phyloP scores from a whole-genome alignment of 129 eudicot genomes.

The Flaveria sonorensis region DNA sequence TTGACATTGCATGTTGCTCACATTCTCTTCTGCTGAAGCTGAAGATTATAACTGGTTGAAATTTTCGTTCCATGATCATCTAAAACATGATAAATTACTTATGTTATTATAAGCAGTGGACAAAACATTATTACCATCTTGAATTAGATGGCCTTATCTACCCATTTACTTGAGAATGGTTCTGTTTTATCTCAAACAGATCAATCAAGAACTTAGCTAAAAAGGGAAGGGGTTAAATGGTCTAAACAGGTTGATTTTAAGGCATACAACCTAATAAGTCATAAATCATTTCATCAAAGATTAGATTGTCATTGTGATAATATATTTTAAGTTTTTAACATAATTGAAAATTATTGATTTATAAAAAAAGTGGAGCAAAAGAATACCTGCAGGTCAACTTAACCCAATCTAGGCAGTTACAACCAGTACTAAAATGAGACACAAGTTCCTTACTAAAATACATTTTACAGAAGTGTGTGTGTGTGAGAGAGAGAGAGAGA shows the following conservation, averaged over 20 bases:
- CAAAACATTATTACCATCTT: neutral
- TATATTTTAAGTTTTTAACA: neutral
- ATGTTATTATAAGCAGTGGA: neutral
- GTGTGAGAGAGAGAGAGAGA: no score
- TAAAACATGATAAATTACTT: slow-evolving; percentile 32
- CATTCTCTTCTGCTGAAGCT: slow-evolving; percentile 99
- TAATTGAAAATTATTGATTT: neutral
- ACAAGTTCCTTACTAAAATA: no score
- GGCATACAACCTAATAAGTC: neutral
- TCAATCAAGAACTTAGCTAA: neutral
- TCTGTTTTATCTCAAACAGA: neutral
- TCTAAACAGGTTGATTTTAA: neutral
- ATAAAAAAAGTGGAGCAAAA: neutral
- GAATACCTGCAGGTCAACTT: neutral
- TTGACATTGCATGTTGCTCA: slow-evolving; percentile 98
- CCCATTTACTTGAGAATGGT: neutral
- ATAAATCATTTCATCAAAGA: neutral
- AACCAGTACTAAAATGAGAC: neutral
- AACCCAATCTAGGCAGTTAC: neutral
- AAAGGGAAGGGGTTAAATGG: neutral
- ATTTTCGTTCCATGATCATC: slow-evolving; percentile 99
- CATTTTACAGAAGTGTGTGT: no score
- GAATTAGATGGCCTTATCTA: neutral
- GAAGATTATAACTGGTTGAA: slow-evolving; percentile 96
- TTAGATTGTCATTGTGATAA: neutral